Conservation (phyloP, 768 basidiomycete genomes). For the Crepidotus variabilis region DNA sequence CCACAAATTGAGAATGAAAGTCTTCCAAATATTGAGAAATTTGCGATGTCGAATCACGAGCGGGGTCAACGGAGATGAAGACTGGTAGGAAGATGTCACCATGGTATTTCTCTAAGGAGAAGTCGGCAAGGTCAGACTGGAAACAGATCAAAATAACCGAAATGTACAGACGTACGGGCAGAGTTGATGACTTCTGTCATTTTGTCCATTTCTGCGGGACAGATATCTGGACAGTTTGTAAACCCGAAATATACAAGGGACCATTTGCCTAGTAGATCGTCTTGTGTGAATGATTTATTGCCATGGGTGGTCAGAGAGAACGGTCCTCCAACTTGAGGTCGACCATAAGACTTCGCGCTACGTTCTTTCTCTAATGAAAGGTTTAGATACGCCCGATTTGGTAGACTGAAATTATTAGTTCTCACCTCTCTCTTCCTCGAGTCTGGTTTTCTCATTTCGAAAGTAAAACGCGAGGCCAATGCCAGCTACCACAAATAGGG, state of each 20-base stretch:
- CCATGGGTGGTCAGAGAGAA: slow-evolving; percentile 72
- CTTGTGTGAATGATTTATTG: slow-evolving; percentile 72
- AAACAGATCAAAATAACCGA: background rate
- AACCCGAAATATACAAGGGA: slow-evolving; percentile 97
- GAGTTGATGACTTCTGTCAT: slow-evolving; percentile 72
- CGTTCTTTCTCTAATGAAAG: slow-evolving; percentile 63
- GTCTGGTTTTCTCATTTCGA: slow-evolving; percentile 74
- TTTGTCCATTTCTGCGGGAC: slow-evolving; percentile 97
- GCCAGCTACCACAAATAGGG: slow-evolving; percentile 80
- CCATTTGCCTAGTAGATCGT: slow-evolving; percentile 87
- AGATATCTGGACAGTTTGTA: slow-evolving; percentile 99
- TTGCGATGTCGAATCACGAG: slow-evolving; percentile 68
- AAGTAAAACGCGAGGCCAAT: slow-evolving; percentile 86
- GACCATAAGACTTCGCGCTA: slow-evolving; percentile 69
- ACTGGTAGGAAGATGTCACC: slow-evolving; percentile 79
- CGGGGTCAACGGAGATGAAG: slow-evolving; percentile 97
- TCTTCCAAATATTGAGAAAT: slow-evolving; percentile 70
- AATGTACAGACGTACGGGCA: slow-evolving; percentile 51
- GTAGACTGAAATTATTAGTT: background rate
- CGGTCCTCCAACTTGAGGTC: slow-evolving; percentile 88
- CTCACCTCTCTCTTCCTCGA: slow-evolving; percentile 75
- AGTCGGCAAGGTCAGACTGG: background rate
- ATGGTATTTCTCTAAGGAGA: slow-evolving; percentile 55
- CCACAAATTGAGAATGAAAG: slow-evolving; percentile 89
- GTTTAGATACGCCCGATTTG: background rate